Conservation (phyloP, 768 basidiomycete genomes). For the Phaeotremella fagi region DNA sequence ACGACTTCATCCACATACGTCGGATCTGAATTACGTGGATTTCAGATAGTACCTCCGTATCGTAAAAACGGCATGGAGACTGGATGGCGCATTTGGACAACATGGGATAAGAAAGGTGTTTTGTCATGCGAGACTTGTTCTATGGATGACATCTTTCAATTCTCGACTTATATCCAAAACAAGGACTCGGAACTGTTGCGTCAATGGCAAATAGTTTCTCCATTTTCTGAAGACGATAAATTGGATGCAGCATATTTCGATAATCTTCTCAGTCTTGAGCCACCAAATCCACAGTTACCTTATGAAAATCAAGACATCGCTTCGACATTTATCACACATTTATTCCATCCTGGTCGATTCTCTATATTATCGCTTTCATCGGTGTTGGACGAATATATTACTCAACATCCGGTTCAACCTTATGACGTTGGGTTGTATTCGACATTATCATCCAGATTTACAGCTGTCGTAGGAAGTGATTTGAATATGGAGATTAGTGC, state of each 20-base stretch:
- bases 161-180: constrained; percentile 54
- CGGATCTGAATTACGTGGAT: constrained; percentile 30
- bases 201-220: constrained; percentile 34
- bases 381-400: constrained; percentile 76
- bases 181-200: constrained; percentile 15
- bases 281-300: constrained; percentile 42
- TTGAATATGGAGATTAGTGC: constrained; percentile 68
- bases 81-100: constrained; percentile 35
- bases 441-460: constrained; percentile 70
- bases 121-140: constrained; percentile 17
- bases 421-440: too few relatives aligned
- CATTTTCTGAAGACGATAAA: constrained; percentile 9
- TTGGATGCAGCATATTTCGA: constrained; percentile 69
- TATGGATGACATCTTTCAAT: constrained; percentile 54
- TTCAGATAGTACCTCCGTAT: constrained; percentile 26
- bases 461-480: constrained; percentile 78
- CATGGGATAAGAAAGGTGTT: constrained; percentile 39
- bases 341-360: constrained; percentile 84
- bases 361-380: constrained; percentile 73
- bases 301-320: constrained; percentile 53
- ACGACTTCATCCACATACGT: constrained; percentile 45
- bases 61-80: constrained; percentile 9
- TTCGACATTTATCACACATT: constrained; percentile 71
- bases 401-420: constrained; percentile 65
- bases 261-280: constrained; percentile 60